Percentiles rank a stretch among this genome's conserved stretches.
Evolutionary conservation across 2,329 filamentous ascomycete species (phyloP).

Genomic region (Parafenestella ontariensis): DNA sequence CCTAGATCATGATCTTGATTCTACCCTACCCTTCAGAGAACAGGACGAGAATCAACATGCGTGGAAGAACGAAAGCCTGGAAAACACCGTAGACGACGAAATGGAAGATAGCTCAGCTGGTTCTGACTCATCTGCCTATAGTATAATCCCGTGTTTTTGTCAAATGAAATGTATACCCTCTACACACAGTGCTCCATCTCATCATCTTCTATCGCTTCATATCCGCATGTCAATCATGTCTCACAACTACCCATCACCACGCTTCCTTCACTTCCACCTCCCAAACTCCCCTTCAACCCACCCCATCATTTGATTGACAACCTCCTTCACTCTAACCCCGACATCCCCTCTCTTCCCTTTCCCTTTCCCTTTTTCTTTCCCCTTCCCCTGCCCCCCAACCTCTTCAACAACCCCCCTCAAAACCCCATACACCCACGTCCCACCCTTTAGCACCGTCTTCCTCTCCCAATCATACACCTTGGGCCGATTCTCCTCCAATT

Average conservation of each 20-base stretch:
- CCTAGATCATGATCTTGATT: not conserved
- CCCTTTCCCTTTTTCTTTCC: not conserved
- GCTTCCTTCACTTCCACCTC: not conserved
- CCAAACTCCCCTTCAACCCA: conserved; percentile 7
- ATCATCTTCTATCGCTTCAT: too few species aligned
- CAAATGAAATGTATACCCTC: too few species aligned
- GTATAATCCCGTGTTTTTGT: not conserved
- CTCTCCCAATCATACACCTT: conserved; percentile 7
- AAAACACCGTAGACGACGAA: too few species aligned
- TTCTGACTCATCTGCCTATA: not conserved
- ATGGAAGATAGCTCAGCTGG: not conserved
- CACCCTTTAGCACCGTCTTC: conserved; percentile 6
- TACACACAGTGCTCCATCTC: too few species aligned
- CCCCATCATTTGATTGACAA: not conserved
- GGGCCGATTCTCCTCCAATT: conserved; percentile 6
- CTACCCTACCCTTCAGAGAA: too few species aligned
- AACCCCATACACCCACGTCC: not conserved
- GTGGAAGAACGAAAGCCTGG: too few species aligned
- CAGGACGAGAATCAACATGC: too few species aligned
- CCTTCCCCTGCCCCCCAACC: not conserved
- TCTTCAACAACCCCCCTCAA: not conserved
- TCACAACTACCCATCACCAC: not conserved
- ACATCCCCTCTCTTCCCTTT: not conserved
- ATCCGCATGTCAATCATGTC: too few species aligned
- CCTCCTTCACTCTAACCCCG: not conserved